These are phyloP conservation scores for Vanilla planifolia DNA, from an alignment of 106 monocot genomes.

Conservation along the genomic window DNA sequence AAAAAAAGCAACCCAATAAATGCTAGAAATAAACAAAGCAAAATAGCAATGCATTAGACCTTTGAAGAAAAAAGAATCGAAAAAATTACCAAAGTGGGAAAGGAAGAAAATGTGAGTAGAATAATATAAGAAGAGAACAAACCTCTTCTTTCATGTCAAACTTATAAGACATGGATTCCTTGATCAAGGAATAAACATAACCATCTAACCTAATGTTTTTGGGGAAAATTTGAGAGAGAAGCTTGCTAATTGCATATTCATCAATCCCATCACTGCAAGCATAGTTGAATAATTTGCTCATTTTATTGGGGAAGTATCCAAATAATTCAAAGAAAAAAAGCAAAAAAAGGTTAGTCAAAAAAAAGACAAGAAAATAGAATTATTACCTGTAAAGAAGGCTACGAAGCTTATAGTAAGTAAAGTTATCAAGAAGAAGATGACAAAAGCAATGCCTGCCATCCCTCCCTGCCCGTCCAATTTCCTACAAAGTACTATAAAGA, in stretches of 20 bases:
- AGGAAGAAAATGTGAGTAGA: background rate
- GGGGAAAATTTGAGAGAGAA: constrained; percentile 68
- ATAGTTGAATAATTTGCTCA: constrained; percentile 8
- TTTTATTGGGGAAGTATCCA: background rate
- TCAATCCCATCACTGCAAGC: constrained; percentile 83
- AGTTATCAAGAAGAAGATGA: constrained; percentile 72
- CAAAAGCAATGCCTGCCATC: constrained; percentile 81
- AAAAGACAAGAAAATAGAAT: background rate
- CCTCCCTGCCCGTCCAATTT: constrained; percentile 99
- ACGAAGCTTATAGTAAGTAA: constrained; percentile 73
- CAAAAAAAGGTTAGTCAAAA: background rate
- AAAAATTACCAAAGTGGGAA: constrained; percentile 1
- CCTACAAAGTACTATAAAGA: constrained; percentile 26
- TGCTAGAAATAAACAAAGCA: background rate
- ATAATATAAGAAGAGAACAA: constrained; percentile 8
- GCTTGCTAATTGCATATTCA: constrained; percentile 82
- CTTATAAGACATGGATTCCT: constrained; percentile 60
- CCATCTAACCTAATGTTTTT: constrained; percentile 29
- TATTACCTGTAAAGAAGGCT: constrained; percentile 77
- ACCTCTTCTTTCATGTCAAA: constrained; percentile 99
- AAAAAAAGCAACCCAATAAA: background rate
- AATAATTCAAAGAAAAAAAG: background rate
- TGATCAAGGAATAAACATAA: constrained; percentile 61
- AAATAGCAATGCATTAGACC: too few species aligned
- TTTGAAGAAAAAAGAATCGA: too few species aligned